Conservation (phyloP, 2,329 filamentous ascomycete species). For the Cercospora sp. region DNA sequence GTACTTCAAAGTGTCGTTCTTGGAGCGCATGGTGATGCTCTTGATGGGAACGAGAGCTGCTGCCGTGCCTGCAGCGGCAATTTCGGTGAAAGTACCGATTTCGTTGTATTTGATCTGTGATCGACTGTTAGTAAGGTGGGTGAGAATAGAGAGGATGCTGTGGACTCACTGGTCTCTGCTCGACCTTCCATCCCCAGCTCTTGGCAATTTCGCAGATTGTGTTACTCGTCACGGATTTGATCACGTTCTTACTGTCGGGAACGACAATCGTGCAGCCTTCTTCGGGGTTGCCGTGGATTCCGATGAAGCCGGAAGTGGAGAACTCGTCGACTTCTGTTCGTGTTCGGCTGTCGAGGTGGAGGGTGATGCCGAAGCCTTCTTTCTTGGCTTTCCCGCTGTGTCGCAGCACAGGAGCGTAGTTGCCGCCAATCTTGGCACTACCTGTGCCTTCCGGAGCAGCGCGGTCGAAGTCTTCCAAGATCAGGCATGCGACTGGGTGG, state of each 20-base stretch:
- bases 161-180: constrained; percentile 65
- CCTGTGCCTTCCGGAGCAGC: constrained; percentile 89
- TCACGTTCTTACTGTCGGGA: constrained; percentile 85
- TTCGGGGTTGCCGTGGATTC: constrained; percentile 60
- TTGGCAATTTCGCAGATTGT: constrained; percentile 74
- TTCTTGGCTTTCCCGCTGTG: constrained; percentile 79
- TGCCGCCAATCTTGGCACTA: constrained; percentile 90
- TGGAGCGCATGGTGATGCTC: constrained; percentile 74
- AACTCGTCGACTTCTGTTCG: constrained; percentile 92
- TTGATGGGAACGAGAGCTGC: constrained; percentile 89
- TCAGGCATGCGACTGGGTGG: constrained; percentile 80
- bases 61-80: constrained; percentile 89
- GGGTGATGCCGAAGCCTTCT: constrained; percentile 87
- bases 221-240: constrained; percentile 81
- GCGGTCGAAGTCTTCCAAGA: constrained; percentile 91
- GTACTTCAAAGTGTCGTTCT: constrained; percentile 58
- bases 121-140: neutral
- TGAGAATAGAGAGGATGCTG: neutral
- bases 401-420: constrained; percentile 88
- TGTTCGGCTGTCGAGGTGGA: constrained; percentile 85
- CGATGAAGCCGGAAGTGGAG: constrained; percentile 90
- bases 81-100: constrained; percentile 66
- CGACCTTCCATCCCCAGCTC: constrained; percentile 80
- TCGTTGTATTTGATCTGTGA: constrained; percentile 65
- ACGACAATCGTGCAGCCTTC: constrained; percentile 69